Base-by-base conservation (phyloP, 2,329 filamentous ascomycete genomes). In the Pestalotiopsis sp. region DNA sequence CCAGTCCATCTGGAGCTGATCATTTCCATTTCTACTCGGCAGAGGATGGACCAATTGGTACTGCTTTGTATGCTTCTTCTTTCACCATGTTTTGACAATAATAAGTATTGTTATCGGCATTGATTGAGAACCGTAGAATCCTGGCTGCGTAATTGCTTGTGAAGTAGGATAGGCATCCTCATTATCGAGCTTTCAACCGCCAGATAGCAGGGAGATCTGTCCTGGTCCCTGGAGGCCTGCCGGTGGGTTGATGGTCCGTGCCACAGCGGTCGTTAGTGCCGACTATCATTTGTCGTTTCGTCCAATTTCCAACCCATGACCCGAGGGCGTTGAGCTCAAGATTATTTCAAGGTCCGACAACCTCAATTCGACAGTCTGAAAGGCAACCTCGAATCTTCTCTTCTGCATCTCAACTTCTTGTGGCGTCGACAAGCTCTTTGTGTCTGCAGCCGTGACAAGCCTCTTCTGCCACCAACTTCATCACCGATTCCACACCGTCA, bases 391-490 rank as follows among this genome's bases (percentile, higher is more conserved):
- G 31, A 36, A 36, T 36, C 23, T 45, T 38, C 61, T 64, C n/a
- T 25, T 17, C 27, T 39, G 17, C 41, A 38, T 31, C 49, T 39
- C n/a, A 45, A 20, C 13, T 27, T 14, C 27, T 49, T 66, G 14
- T 57, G 13, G 25, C 11, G 11, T 62, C 52, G 17, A 45, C 65
- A 23, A 31, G 4, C 36, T 62, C 27, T 11, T 14, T 17, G n/a
- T 20, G 25, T 36, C 9, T 59, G 17, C 7, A 52, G 45, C 17
- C 45, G 45, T 52, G 17, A 59, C 27, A 62, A 27, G 27, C 14
- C 68, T 61, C 56, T n/a, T 20, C 27, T 13, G 25, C n/a, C 65
- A 14, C n/a, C n/a, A 14, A 13, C 45, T 49, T 23, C 72, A 74
- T 75, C 75, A 20, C 23, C 6, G 12, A 12, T 25, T 25, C 12